These are phyloP conservation scores for Xylariaceae sp. DNA, from an alignment of 2,329 filamentous ascomycete species.

Conservation along the genomic window DNA sequence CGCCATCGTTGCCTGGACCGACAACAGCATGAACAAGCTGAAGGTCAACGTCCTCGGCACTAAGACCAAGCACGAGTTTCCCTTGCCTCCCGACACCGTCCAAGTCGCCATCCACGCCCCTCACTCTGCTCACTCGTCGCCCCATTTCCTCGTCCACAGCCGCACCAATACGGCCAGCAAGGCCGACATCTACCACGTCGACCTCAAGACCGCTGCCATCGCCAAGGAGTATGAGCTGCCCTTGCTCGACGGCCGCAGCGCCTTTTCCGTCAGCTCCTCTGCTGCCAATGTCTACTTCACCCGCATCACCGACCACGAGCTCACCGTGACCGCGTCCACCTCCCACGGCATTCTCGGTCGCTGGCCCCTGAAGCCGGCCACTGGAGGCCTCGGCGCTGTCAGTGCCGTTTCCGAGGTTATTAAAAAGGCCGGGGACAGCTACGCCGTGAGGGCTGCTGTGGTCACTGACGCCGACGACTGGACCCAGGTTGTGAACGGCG, in stretches of 20 bases:
- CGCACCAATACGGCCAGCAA: conserved; percentile 67
- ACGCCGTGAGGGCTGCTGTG: conserved; percentile 74
- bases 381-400: conserved; percentile 45
- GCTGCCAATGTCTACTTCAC: conserved; percentile 87
- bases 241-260: conserved; percentile 63
- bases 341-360: conserved; percentile 73
- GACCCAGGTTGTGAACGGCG: conserved; percentile 79
- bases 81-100: conserved; percentile 44
- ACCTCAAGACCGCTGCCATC: conserved; percentile 64
- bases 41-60: conserved; percentile 68
- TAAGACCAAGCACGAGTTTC: conserved; percentile 52
- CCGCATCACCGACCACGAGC: conserved; percentile 70
- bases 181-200: conserved; percentile 81
- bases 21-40: conserved; percentile 57
- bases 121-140: conserved; percentile 63
- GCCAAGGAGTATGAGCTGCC: conserved; percentile 80
- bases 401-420: conserved; percentile 81
- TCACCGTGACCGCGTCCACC: conserved; percentile 68
- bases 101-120: conserved; percentile 69
- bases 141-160: conserved; percentile 84
- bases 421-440: conserved; percentile 61
- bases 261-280: conserved; percentile 73
- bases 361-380: conserved; percentile 58
- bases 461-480: conserved; percentile 69
- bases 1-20: conserved; percentile 73